Evolutionary conservation across 169 alveolate species (phyloP), one percentile per base, ranked within the genome.

Genomic region (Toxoplasma gondii): DNA sequence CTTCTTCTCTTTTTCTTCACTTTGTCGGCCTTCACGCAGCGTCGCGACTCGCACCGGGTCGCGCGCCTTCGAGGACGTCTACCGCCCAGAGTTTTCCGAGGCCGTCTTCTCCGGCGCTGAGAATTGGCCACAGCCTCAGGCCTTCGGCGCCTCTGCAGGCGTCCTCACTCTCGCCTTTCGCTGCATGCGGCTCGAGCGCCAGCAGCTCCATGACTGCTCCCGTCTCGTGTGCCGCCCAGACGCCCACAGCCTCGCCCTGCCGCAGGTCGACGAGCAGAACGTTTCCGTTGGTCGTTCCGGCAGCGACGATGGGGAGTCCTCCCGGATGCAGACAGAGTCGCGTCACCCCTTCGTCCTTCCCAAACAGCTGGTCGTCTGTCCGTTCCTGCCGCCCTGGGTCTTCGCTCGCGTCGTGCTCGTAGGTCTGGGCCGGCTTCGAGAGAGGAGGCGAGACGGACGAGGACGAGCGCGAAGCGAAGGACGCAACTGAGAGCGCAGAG

Each of bases 101-200:
- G 34, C 90, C 90, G 64, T 82, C 90, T 24, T 82, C 90, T 5
- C 90, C 90, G 24, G 90, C 90, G 67, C 69, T 82, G n/a, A 82
- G 69, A 10, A 82, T 67, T 5, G 5, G 12, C 90, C 90, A 82
- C 36, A 10, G 22, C 69, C 67, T 49, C 58, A 12, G 22, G 58
- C 58, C 58, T 49, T 49, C 12, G 22, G 58, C 58, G 58, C 58
- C 58, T 49, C 12, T 49, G 4, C 12, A 4, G 22, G 4, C 58
- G 58, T 41, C 88, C 10, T 7, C 53, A 41, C 24, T 78, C n/a
- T n/a, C n/a, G n/a, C n/a, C n/a, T n/a, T n/a, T n/a, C n/a, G n/a
- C n/a, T n/a, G n/a, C n/a, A n/a, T n/a, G n/a, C n/a, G n/a, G 74
- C 74, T 16, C 74, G 74, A 64, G 74, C 34, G 74, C 7, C n/a